Percentiles rank a stretch among this genome's conserved stretches.
phyloP scores from a whole-genome alignment of 306 rosid genomes.

The Parietaria judaica region DNA sequence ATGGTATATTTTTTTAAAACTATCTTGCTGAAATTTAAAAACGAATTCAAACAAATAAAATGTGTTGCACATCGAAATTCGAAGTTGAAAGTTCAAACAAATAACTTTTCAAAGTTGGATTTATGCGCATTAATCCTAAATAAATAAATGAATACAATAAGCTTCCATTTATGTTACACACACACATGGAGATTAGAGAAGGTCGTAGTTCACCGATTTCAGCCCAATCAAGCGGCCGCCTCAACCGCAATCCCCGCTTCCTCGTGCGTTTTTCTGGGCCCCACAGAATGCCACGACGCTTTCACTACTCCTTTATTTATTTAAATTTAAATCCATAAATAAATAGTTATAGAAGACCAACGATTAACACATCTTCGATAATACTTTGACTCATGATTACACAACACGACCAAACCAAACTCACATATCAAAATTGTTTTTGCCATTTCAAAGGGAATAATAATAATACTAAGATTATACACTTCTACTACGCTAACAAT shows the following conservation, averaged over 20 bases:
- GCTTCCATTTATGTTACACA: not conserved
- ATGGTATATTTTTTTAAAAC: too few relatives aligned
- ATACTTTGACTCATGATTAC: too few relatives aligned
- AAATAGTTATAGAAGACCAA: too few relatives aligned
- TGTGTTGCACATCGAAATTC: too few relatives aligned
- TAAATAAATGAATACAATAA: not conserved
- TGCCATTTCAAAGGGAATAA: not conserved
- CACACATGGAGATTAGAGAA: not conserved
- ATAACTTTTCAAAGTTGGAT: not conserved
- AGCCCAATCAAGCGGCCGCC: conserved; percentile 29
- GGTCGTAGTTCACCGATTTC: conserved; percentile 10
- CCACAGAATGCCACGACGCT: conserved; percentile 20
- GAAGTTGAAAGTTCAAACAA: not conserved
- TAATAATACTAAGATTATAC: not conserved
- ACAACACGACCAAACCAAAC: not conserved
- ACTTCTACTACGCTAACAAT: not conserved
- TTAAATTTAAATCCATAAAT: too few relatives aligned
- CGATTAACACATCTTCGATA: too few relatives aligned
- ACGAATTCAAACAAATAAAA: too few relatives aligned
- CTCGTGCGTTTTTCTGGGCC: conserved; percentile 5
- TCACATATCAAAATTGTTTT: too few relatives aligned
- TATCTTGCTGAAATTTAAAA: too few relatives aligned
- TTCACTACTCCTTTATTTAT: too few relatives aligned
- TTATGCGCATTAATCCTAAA: too few relatives aligned
- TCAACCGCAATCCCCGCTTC: conserved; percentile 39